phyloP scores from a whole-genome alignment of 768 basidiomycete genomes.

The Tulasnella sp. region DNA sequence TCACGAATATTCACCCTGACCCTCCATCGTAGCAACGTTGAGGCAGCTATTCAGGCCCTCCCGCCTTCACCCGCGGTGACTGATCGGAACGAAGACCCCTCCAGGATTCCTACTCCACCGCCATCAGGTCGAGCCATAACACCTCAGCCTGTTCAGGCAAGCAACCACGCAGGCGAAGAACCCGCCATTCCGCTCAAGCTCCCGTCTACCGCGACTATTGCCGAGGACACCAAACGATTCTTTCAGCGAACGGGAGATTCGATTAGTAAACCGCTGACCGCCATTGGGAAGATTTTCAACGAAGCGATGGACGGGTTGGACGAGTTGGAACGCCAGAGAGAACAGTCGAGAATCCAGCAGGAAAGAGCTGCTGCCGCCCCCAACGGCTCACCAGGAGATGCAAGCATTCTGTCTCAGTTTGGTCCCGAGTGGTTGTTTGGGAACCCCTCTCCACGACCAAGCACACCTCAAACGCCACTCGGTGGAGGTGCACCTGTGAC shows the following conservation, averaged over 20 bases:
- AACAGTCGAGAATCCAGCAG: slow-evolving; percentile 34
- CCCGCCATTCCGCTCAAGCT: slow-evolving; percentile 73
- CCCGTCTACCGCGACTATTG: slow-evolving; percentile 41
- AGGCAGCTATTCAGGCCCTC: slow-evolving; percentile 48
- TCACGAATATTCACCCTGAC: not conserved
- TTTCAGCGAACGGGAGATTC: slow-evolving; percentile 87
- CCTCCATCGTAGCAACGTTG: slow-evolving; percentile 43
- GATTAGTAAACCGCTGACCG: slow-evolving; percentile 83
- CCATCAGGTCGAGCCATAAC: slow-evolving; percentile 29
- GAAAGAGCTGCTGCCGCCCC: not conserved
- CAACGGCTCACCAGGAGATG: not conserved
- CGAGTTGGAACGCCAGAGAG: slow-evolving; percentile 55
- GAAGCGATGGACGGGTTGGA: slow-evolving; percentile 63
- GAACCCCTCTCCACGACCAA: not conserved
- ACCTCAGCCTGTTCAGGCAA: slow-evolving; percentile 20
- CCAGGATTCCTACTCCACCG: slow-evolving; percentile 30
- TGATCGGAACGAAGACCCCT: slow-evolving; percentile 28
- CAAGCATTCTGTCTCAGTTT: not conserved
- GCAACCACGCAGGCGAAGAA: slow-evolving; percentile 68
- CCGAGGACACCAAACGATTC: slow-evolving; percentile 71
- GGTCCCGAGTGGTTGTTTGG: slow-evolving; percentile 19
- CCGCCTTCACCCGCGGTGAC: slow-evolving; percentile 30
- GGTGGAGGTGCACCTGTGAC: slow-evolving; percentile 13
- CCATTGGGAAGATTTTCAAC: slow-evolving; percentile 79
- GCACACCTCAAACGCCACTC: not conserved